These are phyloP conservation scores for Lasiosphaeriaceae sp. DNA, from an alignment of 495 filamentous ascomycete species.

Conservation along the genomic window DNA sequence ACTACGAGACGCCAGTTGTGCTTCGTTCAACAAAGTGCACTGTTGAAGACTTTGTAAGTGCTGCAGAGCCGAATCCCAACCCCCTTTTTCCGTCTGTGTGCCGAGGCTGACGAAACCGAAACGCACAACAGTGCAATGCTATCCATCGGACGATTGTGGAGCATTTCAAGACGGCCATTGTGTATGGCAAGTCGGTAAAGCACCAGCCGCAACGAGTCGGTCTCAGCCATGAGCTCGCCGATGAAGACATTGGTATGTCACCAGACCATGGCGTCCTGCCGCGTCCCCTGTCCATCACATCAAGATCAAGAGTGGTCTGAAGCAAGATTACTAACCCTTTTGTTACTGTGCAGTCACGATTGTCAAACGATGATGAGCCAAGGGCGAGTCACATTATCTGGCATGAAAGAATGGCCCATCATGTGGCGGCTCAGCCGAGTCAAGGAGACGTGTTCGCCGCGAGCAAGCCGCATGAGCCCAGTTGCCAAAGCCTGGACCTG, in stretches of 20 bases:
- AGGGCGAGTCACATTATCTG: neutral
- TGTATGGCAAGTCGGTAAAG: constrained; percentile 96
- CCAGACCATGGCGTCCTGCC: neutral
- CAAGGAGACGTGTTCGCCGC: neutral
- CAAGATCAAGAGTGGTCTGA: too few relatives aligned
- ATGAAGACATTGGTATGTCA: constrained; percentile 92
- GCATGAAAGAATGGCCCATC: neutral
- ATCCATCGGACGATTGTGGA: constrained; percentile 96
- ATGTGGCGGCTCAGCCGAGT: neutral
- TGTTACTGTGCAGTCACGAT: constrained; percentile 68
- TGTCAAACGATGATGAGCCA: constrained; percentile 66
- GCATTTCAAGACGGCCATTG: constrained; percentile 90
- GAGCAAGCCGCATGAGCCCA: neutral
- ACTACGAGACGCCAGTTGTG: constrained; percentile 90
- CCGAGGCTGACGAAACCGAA: neutral
- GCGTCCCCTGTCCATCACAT: too few relatives aligned
- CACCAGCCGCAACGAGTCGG: constrained; percentile 97
- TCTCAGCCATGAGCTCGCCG: constrained; percentile 82
- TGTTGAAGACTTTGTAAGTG: constrained; percentile 92
- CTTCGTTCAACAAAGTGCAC: constrained; percentile 76
- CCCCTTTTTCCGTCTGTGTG: constrained; percentile 11
- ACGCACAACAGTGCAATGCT: constrained; percentile 72
- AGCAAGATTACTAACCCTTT: constrained; percentile 31
- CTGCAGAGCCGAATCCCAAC: neutral
- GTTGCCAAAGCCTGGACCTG: neutral